These are phyloP conservation scores for Erodium trifolium DNA, from an alignment of 441 rosid genomes.

Conservation along the genomic window DNA sequence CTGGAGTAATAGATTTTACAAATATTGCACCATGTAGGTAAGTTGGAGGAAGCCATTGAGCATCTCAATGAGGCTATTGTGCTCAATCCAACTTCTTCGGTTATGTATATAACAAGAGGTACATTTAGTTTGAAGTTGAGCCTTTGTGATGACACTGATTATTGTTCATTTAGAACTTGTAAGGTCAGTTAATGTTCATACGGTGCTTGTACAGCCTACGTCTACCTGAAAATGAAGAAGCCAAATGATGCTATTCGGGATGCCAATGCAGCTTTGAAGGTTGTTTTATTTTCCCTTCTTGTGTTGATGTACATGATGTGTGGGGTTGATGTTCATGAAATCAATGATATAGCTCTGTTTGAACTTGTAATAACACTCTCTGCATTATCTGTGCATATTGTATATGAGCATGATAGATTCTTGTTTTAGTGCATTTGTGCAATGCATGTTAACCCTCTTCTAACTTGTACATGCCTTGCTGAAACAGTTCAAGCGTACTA, in stretches of 20 bases:
- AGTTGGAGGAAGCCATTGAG: constrained; percentile 74
- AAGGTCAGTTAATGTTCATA: neutral
- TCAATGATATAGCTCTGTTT: too few species aligned
- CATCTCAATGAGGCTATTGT: constrained; percentile 65
- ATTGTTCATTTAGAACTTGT: neutral
- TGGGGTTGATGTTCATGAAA: too few species aligned
- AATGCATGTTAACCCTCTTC: too few species aligned
- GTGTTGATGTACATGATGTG: too few species aligned
- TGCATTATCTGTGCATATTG: too few species aligned
- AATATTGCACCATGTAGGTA: constrained; percentile 35
- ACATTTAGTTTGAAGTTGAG: neutral
- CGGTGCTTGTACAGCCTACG: constrained; percentile 54
- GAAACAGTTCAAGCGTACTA: neutral
- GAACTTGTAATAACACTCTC: too few species aligned
- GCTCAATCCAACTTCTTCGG: constrained; percentile 80
- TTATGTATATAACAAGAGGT: constrained; percentile 91
- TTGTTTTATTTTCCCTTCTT: constrained; percentile 17
- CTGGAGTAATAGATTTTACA: too few species aligned
- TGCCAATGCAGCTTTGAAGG: constrained; percentile 89
- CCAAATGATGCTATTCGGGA: constrained; percentile 95
- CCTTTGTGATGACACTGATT: neutral
- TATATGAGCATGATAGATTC: too few species aligned
- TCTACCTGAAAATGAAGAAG: constrained; percentile 87
- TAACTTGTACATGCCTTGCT: neutral
- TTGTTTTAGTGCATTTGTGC: too few species aligned